A percentile compares a stretch with the other conserved stretches of the same genome.
These are phyloP conservation scores for Chlamydomonas applanata DNA, from an alignment of 139 green algal genomes.

Conservation along the genomic window DNA sequence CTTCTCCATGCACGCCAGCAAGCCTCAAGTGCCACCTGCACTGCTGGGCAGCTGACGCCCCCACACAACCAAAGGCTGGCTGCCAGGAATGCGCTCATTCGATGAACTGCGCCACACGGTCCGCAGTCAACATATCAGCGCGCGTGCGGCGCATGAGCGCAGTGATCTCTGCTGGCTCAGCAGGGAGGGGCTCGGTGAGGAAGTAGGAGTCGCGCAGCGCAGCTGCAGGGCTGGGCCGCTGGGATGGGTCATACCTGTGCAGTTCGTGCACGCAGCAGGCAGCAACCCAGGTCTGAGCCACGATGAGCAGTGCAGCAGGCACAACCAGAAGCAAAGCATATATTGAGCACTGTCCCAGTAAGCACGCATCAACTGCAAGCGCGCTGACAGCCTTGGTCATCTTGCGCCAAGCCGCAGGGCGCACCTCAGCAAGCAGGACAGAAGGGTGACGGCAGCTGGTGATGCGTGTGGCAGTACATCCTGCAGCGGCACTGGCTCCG, in stretches of 20 bases:
- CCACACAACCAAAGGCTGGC: too few species aligned
- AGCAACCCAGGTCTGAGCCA: too few species aligned
- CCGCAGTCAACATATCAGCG: too few species aligned
- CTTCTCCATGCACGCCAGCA: too few species aligned
- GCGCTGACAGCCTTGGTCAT: neutral
- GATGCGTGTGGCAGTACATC: slow-evolving; percentile 16
- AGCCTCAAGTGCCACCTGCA: too few species aligned
- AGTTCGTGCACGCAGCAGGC: neutral
- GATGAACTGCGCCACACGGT: too few species aligned
- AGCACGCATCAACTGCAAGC: neutral
- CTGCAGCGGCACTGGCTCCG: slow-evolving; percentile 7
- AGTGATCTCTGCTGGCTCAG: too few species aligned
- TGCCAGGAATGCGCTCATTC: too few species aligned
- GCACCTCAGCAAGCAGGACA: slow-evolving; percentile 18
- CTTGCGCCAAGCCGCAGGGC: neutral
- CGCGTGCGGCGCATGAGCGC: too few species aligned
- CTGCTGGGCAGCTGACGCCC: too few species aligned
- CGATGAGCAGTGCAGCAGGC: neutral
- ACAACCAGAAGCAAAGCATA: neutral
- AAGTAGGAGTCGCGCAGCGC: slow-evolving; percentile 15
- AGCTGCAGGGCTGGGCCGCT: slow-evolving; percentile 11
- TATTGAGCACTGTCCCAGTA: neutral
- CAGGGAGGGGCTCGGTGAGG: neutral
- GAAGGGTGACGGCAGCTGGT: slow-evolving; percentile 1
- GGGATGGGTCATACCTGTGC: slow-evolving; percentile 23